Conservation (phyloP, 1,284 basidiomycete genomes). For the Ustilago crameri region DNA sequence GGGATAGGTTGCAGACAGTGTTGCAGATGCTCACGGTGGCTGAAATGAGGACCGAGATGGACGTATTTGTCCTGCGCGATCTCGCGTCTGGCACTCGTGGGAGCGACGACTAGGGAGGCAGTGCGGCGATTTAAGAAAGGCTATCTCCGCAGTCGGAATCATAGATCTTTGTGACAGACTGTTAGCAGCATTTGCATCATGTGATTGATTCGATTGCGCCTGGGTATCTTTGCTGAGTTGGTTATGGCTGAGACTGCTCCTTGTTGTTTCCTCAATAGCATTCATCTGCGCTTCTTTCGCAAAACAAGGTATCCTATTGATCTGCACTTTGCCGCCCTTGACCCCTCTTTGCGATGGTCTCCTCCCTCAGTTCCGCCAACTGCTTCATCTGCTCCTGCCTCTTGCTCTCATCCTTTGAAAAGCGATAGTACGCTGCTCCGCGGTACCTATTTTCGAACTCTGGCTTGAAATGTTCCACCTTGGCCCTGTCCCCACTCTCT, state of each 20-base stretch:
- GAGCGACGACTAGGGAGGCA: slow-evolving; percentile 13
- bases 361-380: slow-evolving; percentile 75
- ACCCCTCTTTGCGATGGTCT: slow-evolving; percentile 77
- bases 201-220: neutral
- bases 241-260: neutral
- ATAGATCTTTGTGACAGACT: too few species aligned
- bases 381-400: slow-evolving; percentile 82
- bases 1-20: slow-evolving; percentile 38
- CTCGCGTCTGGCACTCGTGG: slow-evolving; percentile 30
- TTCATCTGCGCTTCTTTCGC: too few species aligned
- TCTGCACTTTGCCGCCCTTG: too few species aligned
- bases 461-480: slow-evolving; percentile 83
- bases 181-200: too few species aligned
- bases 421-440: slow-evolving; percentile 89
- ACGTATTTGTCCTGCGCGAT: slow-evolving; percentile 54
- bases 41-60: slow-evolving; percentile 52
- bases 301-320: too few species aligned
- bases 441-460: slow-evolving; percentile 82
- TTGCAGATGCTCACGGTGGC: slow-evolving; percentile 51
- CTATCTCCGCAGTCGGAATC: neutral
- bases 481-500: neutral
- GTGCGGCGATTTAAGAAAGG: too few species aligned
- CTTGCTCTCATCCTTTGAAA: slow-evolving; percentile 82
- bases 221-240: too few species aligned
- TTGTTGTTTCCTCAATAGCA: too few species aligned